phyloP scores from a whole-genome alignment of 192 early-diverging fungal species.

The Linnemannia schmuckeri region DNA sequence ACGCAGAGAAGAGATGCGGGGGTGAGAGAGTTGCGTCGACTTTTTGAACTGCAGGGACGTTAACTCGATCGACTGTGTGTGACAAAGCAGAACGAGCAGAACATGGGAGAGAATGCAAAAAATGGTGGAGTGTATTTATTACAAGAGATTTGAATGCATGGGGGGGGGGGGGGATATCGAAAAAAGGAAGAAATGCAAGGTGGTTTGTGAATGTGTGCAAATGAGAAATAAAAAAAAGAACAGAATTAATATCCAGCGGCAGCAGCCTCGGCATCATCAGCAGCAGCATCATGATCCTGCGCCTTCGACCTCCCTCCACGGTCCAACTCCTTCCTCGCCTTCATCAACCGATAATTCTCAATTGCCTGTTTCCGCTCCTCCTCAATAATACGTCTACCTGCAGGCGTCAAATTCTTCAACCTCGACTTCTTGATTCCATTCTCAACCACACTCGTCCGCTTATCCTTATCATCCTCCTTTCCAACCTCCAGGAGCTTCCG shows the following conservation, averaged over 20 bases:
- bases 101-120: too few species aligned
- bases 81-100: too few species aligned
- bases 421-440: conserved; percentile 56
- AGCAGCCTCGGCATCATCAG: conserved; percentile 47
- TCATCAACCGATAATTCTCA: conserved; percentile 63
- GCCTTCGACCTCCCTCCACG: not conserved
- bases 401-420: conserved; percentile 60
- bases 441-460: not conserved
- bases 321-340: conserved; percentile 57
- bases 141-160: too few species aligned
- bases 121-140: too few species aligned
- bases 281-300: conserved; percentile 41
- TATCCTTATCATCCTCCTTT: conserved; percentile 47
- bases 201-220: not conserved
- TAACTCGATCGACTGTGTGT: too few species aligned
- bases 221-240: not conserved
- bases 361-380: conserved; percentile 65
- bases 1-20: too few species aligned
- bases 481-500: conserved; percentile 27
- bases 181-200: not conserved
- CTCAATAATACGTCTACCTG: conserved; percentile 61
- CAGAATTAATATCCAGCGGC: conserved; percentile 30
- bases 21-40: too few species aligned
- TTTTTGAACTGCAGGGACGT: too few species aligned
- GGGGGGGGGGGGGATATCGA: too few species aligned